Base-by-base conservation (phyloP, 495 filamentous ascomycete genomes). In the Penicillium cosmopolitanum region DNA sequence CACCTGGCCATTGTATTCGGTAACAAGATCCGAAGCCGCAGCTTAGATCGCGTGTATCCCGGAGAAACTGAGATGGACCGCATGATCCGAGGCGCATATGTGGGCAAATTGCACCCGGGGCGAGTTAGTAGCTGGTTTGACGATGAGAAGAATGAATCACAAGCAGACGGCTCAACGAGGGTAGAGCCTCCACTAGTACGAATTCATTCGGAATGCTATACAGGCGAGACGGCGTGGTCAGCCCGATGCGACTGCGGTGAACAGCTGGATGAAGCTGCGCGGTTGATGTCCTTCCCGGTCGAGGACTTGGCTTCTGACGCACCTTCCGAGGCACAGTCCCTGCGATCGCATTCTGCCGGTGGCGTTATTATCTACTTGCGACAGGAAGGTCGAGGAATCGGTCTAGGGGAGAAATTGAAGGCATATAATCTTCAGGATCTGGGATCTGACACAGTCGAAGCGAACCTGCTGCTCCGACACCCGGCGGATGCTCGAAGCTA, bases 1-100 rank as follows among this genome's bases (percentile, higher is more conserved):
- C 95, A 98, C 73, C 77, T 98, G 38, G 95, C 95, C n/a, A 98
- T 98, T 61, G 95, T 98, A 1, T 98, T 98, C 70, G 95, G 95
- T 4, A 81, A 86, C 53, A 80, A 83, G 25, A 98, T 98, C 62
- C 82, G 96, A 46, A 92, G 88, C 64, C 81, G 80, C 51, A 91
- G 87, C 23, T 79, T 98, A 34, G 92, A 98, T 72, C 84, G 86
- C 28, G 85, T 86, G 36, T 80, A 89, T 36, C 88, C 89, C 11
- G 95, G 95, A 12, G 95, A 98, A 76, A 95, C 92, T 1, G 96
- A 98, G 75, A 87, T 91, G 84, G 96, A 97, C 75, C 88, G 95
- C 48, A 93, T 98, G 85, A 94, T 96, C 51, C 80, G 95, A 48
- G 95, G 95, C 36, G 95, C 95, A 46, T 98, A 98, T 71, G 86